These are phyloP conservation scores for Prunus armeniaca DNA, from an alignment of 306 rosid genomes.

Conservation along the genomic window DNA sequence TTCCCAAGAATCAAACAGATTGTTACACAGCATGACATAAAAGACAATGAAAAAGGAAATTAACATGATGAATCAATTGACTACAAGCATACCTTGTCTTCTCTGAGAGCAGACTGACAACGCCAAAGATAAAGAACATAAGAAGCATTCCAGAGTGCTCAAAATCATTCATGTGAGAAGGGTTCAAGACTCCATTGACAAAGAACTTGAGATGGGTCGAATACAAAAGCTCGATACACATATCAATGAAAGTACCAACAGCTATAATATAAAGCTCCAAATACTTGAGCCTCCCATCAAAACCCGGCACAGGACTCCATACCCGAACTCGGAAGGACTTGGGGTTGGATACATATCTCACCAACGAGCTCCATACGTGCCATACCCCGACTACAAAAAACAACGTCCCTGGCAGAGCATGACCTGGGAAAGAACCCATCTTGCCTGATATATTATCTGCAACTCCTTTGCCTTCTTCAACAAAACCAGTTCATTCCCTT, in stretches of 20 bases:
- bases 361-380: slow-evolving; percentile 84
- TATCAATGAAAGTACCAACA: slow-evolving; percentile 73
- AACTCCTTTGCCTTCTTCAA: slow-evolving; percentile 17
- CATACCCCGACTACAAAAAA: slow-evolving; percentile 85
- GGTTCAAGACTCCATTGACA: slow-evolving; percentile 72
- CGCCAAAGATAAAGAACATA: slow-evolving; percentile 86
- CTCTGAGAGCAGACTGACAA: slow-evolving; percentile 56
- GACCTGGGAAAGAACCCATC: slow-evolving; percentile 98
- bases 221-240: slow-evolving; percentile 88
- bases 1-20: not conserved
- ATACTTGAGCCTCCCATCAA: slow-evolving; percentile 73
- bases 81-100: slow-evolving; percentile 60
- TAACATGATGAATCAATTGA: not conserved
- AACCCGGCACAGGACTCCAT: slow-evolving; percentile 83
- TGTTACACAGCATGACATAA: not conserved
- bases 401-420: slow-evolving; percentile 86
- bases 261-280: slow-evolving; percentile 79
- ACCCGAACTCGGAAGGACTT: slow-evolving; percentile 49
- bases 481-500: slow-evolving; percentile 20
- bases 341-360: slow-evolving; percentile 56
- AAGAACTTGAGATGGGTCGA: slow-evolving; percentile 85
- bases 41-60: not conserved
- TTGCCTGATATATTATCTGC: not conserved
- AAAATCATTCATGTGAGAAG: slow-evolving; percentile 86
- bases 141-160: slow-evolving; percentile 98